Conservation (phyloP, 176 grass and related monocot genomes). For the Alloteropsis semialata region DNA sequence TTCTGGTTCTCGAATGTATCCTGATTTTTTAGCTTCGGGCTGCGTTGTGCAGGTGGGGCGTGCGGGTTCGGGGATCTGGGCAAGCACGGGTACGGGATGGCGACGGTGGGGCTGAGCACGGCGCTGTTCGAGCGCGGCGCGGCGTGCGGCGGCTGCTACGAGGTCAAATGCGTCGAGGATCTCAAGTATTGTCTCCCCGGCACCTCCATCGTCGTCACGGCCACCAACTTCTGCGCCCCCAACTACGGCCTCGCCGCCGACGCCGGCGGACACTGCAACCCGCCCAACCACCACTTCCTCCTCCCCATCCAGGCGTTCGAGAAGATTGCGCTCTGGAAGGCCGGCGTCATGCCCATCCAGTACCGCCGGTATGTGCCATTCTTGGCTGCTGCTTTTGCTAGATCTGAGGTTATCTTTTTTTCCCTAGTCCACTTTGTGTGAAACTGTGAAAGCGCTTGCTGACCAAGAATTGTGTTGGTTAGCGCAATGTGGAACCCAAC, state of each 20-base stretch:
- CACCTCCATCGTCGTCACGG: slow-evolving; percentile 89
- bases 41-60: slow-evolving; percentile 64
- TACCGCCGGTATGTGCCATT: slow-evolving; percentile 72
- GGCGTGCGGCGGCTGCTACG: slow-evolving; percentile 94
- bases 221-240: slow-evolving; percentile 94
- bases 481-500: slow-evolving; percentile 21
- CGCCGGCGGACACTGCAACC: slow-evolving; percentile 89
- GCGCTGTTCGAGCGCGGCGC: slow-evolving; percentile 82
- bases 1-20: background rate
- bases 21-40: background rate
- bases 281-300: slow-evolving; percentile 91
- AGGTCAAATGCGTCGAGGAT: slow-evolving; percentile 88
- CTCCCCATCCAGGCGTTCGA: slow-evolving; percentile 96
- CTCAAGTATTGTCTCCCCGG: slow-evolving; percentile 90
- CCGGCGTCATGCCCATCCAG: slow-evolving; percentile 96
- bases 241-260: slow-evolving; percentile 82
- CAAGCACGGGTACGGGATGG: slow-evolving; percentile 90
- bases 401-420: slow-evolving; percentile 35
- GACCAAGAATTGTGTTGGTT: slow-evolving; percentile 27
- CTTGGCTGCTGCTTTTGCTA: slow-evolving; percentile 11
- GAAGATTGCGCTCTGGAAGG: slow-evolving; percentile 99
- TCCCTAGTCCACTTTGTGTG: slow-evolving; percentile 20
- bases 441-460: slow-evolving; percentile 30
- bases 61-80: slow-evolving; percentile 97
- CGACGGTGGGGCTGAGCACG: slow-evolving; percentile 87